Evolutionary conservation across 768 basidiomycete species (phyloP).

Genomic region (Mycena belliarum): DNA sequence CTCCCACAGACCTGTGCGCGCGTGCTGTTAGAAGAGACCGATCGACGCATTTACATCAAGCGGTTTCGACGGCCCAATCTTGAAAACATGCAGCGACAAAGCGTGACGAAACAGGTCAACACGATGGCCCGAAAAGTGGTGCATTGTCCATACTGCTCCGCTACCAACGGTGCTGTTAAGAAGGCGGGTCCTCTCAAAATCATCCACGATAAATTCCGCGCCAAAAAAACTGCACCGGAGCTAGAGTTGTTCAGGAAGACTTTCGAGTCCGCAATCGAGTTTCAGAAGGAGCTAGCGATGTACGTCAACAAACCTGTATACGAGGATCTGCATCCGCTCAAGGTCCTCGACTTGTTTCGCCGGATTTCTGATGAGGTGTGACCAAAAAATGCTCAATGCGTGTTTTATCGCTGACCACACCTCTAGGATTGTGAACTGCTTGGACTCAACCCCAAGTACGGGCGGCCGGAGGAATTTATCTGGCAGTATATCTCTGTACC

Average conservation of each 20-base stretch:
- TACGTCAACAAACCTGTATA: constrained; percentile 86
- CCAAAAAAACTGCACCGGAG: constrained; percentile 88
- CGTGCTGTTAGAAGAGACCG: constrained; percentile 84
- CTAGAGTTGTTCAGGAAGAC: constrained; percentile 85
- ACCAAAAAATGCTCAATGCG: neutral
- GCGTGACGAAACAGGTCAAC: constrained; percentile 83
- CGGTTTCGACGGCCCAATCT: constrained; percentile 89
- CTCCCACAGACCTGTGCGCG: constrained; percentile 78
- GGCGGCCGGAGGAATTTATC: constrained; percentile 94
- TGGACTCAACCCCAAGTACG: constrained; percentile 84
- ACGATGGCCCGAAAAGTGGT: constrained; percentile 84
- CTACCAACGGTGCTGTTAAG: constrained; percentile 94
- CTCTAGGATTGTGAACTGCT: constrained; percentile 90
- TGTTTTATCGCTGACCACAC: neutral
- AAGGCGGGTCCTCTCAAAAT: constrained; percentile 95
- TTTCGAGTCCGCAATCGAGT: constrained; percentile 79
- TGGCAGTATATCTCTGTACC: constrained; percentile 99
- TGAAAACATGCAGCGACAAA: constrained; percentile 89
- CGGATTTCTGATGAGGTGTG: constrained; percentile 88
- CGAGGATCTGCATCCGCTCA: constrained; percentile 93
- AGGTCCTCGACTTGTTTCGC: constrained; percentile 89
- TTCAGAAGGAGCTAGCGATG: constrained; percentile 82
- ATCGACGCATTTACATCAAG: constrained; percentile 80
- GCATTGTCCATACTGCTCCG: constrained; percentile 90
- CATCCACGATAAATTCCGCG: constrained; percentile 95